A percentile compares a stretch with the other conserved stretches of the same genome.
These are phyloP conservation scores for Leccinum pachyderme DNA, from an alignment of 1,284 basidiomycete genomes.

Conservation along the genomic window DNA sequence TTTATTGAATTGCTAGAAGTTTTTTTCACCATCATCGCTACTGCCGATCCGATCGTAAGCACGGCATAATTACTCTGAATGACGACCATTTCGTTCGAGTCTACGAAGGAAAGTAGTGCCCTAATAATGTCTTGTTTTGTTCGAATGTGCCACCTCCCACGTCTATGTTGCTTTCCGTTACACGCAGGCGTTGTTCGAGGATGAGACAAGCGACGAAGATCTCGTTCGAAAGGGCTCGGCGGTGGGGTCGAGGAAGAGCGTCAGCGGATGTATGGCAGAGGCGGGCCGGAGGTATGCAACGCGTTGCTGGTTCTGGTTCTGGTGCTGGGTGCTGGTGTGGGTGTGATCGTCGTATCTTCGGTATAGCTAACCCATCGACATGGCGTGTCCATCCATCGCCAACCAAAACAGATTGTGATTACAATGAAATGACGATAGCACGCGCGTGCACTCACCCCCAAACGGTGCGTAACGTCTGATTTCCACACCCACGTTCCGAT, in stretches of 20 bases:
- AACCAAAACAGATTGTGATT: neutral
- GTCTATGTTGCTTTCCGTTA: conserved; percentile 5
- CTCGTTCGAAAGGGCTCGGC: conserved; percentile 9
- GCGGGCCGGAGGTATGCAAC: conserved; percentile 8
- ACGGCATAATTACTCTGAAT: neutral
- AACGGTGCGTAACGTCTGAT: conserved; percentile 10
- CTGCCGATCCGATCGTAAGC: neutral
- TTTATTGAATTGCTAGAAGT: neutral
- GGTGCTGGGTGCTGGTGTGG: neutral
- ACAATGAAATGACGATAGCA: neutral
- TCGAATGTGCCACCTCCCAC: conserved; percentile 9
- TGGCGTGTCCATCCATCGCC: neutral
- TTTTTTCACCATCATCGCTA: neutral
- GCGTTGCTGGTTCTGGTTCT: neutral
- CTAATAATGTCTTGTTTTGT: neutral
- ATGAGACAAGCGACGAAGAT: conserved; percentile 11
- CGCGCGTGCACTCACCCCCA: neutral
- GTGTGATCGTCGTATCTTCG: neutral
- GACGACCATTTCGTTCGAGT: neutral
- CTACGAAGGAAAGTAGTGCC: conserved; percentile 1
- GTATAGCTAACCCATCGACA: conserved; percentile 10
- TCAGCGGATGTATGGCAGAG: conserved; percentile 5
- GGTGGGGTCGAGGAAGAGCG: conserved; percentile 8
- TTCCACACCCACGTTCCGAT: conserved; percentile 11
- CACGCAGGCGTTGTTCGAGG: conserved; percentile 10